phyloP scores from a whole-genome alignment of 1,284 basidiomycete genomes.

The Marasmius sp. region DNA sequence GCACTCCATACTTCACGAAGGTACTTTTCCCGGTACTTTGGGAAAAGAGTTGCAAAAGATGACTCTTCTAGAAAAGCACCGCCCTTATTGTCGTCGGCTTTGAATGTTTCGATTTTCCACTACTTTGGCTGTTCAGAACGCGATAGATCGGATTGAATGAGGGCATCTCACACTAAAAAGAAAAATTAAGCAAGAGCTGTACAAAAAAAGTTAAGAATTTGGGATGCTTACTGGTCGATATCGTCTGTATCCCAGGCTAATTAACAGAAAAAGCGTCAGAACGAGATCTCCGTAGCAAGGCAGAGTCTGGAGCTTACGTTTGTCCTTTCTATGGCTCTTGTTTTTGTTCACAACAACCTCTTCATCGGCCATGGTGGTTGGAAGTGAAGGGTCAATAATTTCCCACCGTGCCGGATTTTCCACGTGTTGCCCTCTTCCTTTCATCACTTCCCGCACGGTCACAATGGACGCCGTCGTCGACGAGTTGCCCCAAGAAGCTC shows the following conservation, averaged over 20 bases:
- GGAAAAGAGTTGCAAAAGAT: conserved; percentile 97
- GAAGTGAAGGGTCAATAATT: background rate
- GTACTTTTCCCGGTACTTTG: conserved; percentile 98
- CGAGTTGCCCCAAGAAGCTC: conserved; percentile 9
- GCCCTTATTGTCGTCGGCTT: conserved; percentile 72
- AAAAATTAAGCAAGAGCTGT: conserved; percentile 14
- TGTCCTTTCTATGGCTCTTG: conserved; percentile 88
- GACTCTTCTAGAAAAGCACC: conserved; percentile 93
- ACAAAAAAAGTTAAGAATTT: conserved; percentile 8
- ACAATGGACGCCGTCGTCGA: conserved; percentile 36
- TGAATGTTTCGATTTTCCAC: conserved; percentile 91
- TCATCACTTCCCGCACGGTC: background rate
- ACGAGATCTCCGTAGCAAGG: background rate
- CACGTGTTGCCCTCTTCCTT: background rate
- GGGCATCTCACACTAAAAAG: conserved; percentile 27
- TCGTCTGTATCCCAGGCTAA: conserved; percentile 98
- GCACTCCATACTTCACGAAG: conserved; percentile 93
- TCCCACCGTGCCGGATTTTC: background rate
- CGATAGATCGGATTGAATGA: background rate
- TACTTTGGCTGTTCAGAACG: conserved; percentile 28
- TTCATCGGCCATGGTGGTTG: conserved; percentile 47
- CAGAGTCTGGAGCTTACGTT: conserved; percentile 57
- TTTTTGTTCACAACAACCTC: conserved; percentile 70
- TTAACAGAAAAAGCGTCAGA: conserved; percentile 2
- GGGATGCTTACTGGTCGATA: conserved; percentile 85